Base-by-base conservation (phyloP, 257 asterid species). In the Mitragyna speciosa region DNA sequence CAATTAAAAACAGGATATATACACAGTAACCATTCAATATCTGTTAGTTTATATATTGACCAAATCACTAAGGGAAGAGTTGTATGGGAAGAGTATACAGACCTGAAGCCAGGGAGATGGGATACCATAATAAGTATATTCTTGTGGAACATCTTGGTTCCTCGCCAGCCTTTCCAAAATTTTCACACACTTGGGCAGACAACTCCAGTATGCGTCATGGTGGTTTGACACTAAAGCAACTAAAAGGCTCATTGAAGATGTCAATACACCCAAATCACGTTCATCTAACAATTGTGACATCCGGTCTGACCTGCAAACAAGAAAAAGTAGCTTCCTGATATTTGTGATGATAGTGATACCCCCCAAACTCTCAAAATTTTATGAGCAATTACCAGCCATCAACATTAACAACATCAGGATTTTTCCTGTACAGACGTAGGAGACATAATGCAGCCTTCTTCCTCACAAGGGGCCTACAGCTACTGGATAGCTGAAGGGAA, bases 51-150 rank as follows among this genome's bases (percentile, higher is more conserved):
- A 64, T 6, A 1, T 30, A 68, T 64, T n/a, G 36, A 45, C 66
- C 22, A 8, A n/a, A 76, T 17, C 30, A 76, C 47, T 26, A 41
- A 59, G n/a, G 49, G 10, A 26, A 17, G 43, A 24, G 41, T 41
- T 59, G 17, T 11, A 76, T 24, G 70, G 73, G 51, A 86, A 78
- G 80, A 76, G 67, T 45, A 79, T 79, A 84, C 85, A 86, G 68
- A 95, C 99, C 98, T 96, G 99, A 87, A 96, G 98, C 99, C 99
- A 96, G 52, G 99, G 99, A 80, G 99, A 96, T 80, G 99, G 99
- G 82, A 96, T 94, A 76, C 98, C 99, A 89, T 96, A 92, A 69
- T 94, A 96, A 80, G 97, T 94, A 88, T 96, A 96, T 84, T 96
- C 99, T 88, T 94, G 98, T 67, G 98, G 99, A 83, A 96, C 81